Percentiles rank a stretch among this genome's conserved stretches.
These are phyloP conservation scores for Aspergillus proliferans DNA, from an alignment of 2,329 filamentous ascomycete genomes.

Conservation along the genomic window DNA sequence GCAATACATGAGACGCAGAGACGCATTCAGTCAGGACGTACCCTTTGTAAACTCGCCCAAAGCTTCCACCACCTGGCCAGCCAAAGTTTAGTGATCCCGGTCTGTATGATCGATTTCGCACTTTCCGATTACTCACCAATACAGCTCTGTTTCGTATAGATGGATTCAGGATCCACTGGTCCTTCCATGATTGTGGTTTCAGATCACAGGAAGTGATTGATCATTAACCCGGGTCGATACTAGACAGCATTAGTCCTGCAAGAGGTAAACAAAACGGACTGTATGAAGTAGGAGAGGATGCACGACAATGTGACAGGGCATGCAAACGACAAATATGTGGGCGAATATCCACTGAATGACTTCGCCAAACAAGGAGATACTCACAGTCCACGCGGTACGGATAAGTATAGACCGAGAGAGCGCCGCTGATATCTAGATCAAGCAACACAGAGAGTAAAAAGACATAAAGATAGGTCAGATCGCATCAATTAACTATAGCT, in stretches of 20 bases:
- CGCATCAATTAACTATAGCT: constrained; percentile 2
- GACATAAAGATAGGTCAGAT: constrained; percentile 3
- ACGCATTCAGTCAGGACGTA: constrained; percentile 31
- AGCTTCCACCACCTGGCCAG: constrained; percentile 77
- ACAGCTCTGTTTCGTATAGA: constrained; percentile 90
- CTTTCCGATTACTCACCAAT: constrained; percentile 56
- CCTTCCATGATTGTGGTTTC: constrained; percentile 37
- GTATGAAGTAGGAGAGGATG: background rate
- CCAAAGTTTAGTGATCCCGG: constrained; percentile 12
- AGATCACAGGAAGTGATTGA: background rate
- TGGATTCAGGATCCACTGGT: constrained; percentile 72
- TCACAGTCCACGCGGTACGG: background rate
- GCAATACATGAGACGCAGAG: constrained; percentile 13
- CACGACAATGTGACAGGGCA: background rate
- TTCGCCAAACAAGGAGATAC: background rate
- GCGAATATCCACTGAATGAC: too few relatives aligned
- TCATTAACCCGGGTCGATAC: background rate
- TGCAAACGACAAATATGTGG: too few relatives aligned
- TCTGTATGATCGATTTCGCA: constrained; percentile 1
- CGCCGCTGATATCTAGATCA: constrained; percentile 1
- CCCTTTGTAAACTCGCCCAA: constrained; percentile 99
- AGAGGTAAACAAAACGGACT: background rate
- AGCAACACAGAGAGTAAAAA: constrained; percentile 1
- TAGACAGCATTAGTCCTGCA: background rate
- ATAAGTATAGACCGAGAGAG: background rate